phyloP scores from a whole-genome alignment of 306 rosid species.

The Astragalus membranaceus region DNA sequence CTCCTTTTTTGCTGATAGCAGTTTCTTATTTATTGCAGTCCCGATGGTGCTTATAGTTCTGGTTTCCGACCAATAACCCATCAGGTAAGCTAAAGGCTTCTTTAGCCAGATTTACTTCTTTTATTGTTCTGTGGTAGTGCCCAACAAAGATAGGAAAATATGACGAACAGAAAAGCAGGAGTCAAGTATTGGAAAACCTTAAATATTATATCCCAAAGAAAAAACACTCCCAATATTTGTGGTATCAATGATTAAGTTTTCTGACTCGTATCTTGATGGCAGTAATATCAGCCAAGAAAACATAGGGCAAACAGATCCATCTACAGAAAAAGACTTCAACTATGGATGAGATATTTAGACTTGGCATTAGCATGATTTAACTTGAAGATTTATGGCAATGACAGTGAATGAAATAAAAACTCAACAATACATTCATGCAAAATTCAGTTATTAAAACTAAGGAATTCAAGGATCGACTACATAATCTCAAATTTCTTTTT shows the following conservation, averaged over 20 bases:
- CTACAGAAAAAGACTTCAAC: background rate
- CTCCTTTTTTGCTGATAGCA: slow-evolving; percentile 9
- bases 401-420: background rate
- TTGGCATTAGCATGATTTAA: background rate
- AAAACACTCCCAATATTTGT: background rate
- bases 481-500: background rate
- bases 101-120: slow-evolving; percentile 23
- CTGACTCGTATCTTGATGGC: background rate
- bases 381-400: slow-evolving; percentile 5
- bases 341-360: slow-evolving; percentile 6
- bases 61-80: slow-evolving; percentile 96
- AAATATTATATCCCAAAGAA: background rate
- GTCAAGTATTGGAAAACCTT: background rate
- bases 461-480: background rate
- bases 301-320: background rate
- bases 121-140: background rate
- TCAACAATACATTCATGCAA: background rate
- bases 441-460: background rate
- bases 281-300: slow-evolving; percentile 3
- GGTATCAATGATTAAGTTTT: slow-evolving; percentile 5
- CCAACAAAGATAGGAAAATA: background rate
- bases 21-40: slow-evolving; percentile 53
- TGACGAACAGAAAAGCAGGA: background rate
- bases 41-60: slow-evolving; percentile 91
- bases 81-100: slow-evolving; percentile 84